Percentiles rank a stretch among this genome's conserved stretches.
These are phyloP conservation scores for Leccinum subtestaceum DNA, from an alignment of 768 basidiomycete genomes.

Conservation along the genomic window DNA sequence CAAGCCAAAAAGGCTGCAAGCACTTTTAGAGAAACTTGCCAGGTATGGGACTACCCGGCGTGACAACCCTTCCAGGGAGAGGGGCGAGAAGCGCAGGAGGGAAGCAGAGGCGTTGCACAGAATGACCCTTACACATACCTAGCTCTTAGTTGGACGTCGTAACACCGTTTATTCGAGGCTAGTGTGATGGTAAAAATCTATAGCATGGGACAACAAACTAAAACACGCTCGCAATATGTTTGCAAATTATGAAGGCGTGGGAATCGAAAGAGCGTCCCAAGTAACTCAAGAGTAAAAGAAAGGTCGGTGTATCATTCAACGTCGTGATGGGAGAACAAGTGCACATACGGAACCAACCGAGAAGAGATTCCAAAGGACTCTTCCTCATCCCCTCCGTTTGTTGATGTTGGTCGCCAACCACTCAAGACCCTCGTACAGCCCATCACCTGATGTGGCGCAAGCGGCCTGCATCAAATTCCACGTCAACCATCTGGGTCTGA, in stretches of 20 bases:
- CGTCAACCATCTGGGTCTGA: constrained; percentile 11
- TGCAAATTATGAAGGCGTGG: constrained; percentile 11
- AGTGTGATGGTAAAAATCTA: constrained; percentile 3
- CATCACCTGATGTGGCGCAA: constrained; percentile 97
- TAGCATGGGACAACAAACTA: neutral
- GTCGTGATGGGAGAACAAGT: constrained; percentile 58
- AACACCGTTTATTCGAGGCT: constrained; percentile 10
- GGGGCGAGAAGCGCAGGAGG: constrained; percentile 67
- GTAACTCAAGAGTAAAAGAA: constrained; percentile 32
- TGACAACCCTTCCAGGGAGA: constrained; percentile 56
- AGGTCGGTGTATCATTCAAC: constrained; percentile 49
- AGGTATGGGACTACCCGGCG: constrained; percentile 62
- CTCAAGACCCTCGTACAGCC: constrained; percentile 97
- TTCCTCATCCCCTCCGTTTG: constrained; percentile 69
- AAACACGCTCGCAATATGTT: constrained; percentile 6
- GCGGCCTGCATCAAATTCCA: constrained; percentile 63
- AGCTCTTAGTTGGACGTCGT: neutral
- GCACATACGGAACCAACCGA: constrained; percentile 42
- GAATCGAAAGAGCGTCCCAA: constrained; percentile 28
- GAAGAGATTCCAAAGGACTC: constrained; percentile 24
- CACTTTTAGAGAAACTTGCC: constrained; percentile 76
- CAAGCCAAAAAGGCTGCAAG: constrained; percentile 68
- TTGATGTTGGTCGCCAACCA: constrained; percentile 89
- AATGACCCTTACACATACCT: constrained; percentile 33
- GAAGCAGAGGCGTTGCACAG: constrained; percentile 78